Percentiles rank a stretch among this genome's conserved stretches.
phyloP scores from a whole-genome alignment of 2,329 filamentous ascomycete species.

The Tolypocladium cylindrosporum region DNA sequence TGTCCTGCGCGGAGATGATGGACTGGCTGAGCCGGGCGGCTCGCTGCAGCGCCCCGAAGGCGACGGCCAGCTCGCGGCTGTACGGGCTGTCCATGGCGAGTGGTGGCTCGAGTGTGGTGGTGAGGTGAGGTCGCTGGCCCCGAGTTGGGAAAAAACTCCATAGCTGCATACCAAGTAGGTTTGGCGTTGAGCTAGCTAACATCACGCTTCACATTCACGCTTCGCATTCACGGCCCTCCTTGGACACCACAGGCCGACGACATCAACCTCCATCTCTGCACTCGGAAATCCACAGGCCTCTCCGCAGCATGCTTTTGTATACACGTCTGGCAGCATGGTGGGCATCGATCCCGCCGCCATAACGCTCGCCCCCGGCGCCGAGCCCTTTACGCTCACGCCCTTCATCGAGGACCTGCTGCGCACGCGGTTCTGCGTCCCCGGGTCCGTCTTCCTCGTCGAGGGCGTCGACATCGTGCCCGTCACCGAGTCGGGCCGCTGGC shows the following conservation, averaged over 20 bases:
- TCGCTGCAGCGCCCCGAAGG: slow-evolving; percentile 30
- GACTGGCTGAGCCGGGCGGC: slow-evolving; percentile 40
- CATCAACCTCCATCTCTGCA: not conserved
- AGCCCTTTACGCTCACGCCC: slow-evolving; percentile 21
- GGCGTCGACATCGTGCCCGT: slow-evolving; percentile 27
- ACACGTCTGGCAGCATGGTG: slow-evolving; percentile 9
- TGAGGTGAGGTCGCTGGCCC: slow-evolving; percentile 1
- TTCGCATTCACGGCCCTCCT: not conserved
- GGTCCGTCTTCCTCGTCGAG: slow-evolving; percentile 41
- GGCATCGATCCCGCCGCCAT: slow-evolving; percentile 17
- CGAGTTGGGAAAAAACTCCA: slow-evolving; percentile 14
- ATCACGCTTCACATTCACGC: not conserved
- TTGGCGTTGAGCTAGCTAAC: not conserved
- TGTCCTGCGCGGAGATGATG: slow-evolving; percentile 35
- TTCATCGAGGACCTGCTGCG: slow-evolving; percentile 38
- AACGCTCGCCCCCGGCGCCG: slow-evolving; percentile 10
- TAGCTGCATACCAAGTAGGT: slow-evolving; percentile 13
- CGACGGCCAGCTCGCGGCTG: slow-evolving; percentile 30
- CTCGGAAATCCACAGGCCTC: too few relatives aligned
- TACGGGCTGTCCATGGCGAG: slow-evolving; percentile 31
- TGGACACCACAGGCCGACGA: not conserved
- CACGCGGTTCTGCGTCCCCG: slow-evolving; percentile 35
- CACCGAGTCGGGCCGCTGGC: slow-evolving; percentile 26
- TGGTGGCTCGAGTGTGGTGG: not conserved
- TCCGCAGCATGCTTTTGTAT: not conserved